A percentile compares a stretch with the other conserved stretches of the same genome.
Conservation (phyloP, 108 stramenopile genomes). For the Pseudonitzschia multistriata region DNA sequence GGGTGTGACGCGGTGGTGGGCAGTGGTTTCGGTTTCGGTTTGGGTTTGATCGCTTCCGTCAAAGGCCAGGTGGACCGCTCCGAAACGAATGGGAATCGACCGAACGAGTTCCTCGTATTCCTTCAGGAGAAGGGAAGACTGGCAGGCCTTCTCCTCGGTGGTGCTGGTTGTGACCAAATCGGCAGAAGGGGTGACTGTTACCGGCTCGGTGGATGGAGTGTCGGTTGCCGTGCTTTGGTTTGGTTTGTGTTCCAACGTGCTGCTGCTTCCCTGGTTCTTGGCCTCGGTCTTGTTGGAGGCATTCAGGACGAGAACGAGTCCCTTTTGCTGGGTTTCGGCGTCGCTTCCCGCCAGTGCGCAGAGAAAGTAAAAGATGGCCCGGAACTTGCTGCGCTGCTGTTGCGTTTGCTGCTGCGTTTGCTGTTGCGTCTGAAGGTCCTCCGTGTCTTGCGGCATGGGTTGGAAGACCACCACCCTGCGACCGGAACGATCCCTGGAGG, state of each 20-base stretch:
- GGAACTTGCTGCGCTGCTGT: background rate
- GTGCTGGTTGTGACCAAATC: too few relatives aligned
- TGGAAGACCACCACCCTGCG: slow-evolving; percentile 6
- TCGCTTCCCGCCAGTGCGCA: background rate
- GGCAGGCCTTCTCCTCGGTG: background rate
- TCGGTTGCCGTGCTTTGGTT: too few relatives aligned
- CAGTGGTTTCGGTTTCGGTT: background rate
- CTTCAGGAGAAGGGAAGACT: background rate
- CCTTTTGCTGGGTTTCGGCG: background rate
- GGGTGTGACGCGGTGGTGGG: background rate
- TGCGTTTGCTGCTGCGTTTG: background rate
- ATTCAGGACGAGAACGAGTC: slow-evolving; percentile 2
- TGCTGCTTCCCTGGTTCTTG: background rate
- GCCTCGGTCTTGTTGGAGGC: background rate
- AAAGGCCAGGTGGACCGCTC: background rate
- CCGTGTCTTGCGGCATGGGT: background rate
- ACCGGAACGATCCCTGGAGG: slow-evolving; percentile 13
- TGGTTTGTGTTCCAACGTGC: too few relatives aligned
- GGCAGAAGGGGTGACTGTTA: background rate
- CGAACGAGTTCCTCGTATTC: background rate
- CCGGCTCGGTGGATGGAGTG: background rate
- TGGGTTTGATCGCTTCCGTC: background rate
- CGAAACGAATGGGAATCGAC: slow-evolving; percentile 2
- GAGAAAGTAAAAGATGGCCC: slow-evolving; percentile 3
- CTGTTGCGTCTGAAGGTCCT: background rate